A percentile compares a stretch with the other conserved stretches of the same genome.
These are phyloP conservation scores for Hordeum vulgare DNA, from an alignment of 176 grass and related monocot species.

Conservation along the genomic window MorexV3_pseudomolecules_assembly NC_058518.1:72792425-72792924, in stretches of 20 bases:
- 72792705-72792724: background rate
- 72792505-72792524: conserved; percentile 26
- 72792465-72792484: conserved; percentile 98
- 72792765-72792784: background rate
- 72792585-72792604: background rate
- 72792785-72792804: background rate
- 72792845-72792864: background rate
- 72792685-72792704: background rate
- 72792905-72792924: background rate
- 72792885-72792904: background rate
- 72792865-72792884: background rate
- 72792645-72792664: background rate
- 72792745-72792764: background rate
- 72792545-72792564: background rate
- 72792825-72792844: background rate
- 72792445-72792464: conserved; percentile 75
- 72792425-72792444: too few relatives aligned
- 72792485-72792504: conserved; percentile 52
- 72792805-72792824: background rate
- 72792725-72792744: background rate
- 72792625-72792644: background rate
- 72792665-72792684: background rate
- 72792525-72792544: background rate
- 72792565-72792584: background rate
- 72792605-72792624: background rate